Conservation (phyloP, 176 grass and related monocot species). For the Bromus sterilis region DNA sequence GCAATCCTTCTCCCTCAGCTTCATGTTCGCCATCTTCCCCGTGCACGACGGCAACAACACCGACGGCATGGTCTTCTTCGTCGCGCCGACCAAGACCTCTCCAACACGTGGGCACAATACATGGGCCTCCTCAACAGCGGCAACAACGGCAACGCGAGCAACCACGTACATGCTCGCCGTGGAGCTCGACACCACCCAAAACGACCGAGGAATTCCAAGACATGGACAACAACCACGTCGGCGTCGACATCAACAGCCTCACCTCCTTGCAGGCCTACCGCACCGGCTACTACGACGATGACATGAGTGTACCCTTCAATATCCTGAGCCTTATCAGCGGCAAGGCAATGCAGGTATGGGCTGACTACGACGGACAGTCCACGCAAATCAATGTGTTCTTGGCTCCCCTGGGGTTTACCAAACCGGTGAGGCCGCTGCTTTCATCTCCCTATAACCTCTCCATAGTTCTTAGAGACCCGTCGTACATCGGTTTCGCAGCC, state of each 20-base stretch:
- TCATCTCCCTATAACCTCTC: neutral
- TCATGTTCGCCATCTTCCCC: constrained; percentile 26
- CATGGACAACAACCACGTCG: constrained; percentile 27
- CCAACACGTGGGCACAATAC: constrained; percentile 23
- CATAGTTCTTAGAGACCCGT: neutral
- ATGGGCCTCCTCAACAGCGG: constrained; percentile 27
- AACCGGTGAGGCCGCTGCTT: neutral
- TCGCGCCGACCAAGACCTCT: constrained; percentile 32
- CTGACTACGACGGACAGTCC: neutral
- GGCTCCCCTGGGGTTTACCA: neutral
- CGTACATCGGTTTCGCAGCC: neutral
- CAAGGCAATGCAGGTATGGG: neutral
- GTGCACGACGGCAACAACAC: constrained; percentile 4
- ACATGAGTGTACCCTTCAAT: neutral
- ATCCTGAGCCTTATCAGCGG: neutral
- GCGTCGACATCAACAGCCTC: constrained; percentile 21
- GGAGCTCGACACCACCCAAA: constrained; percentile 29
- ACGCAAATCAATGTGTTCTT: neutral
- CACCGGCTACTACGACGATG: constrained; percentile 12
- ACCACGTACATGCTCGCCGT: constrained; percentile 32
- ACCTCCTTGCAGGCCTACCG: neutral
- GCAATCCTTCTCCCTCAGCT: constrained; percentile 28
- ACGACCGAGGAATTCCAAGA: constrained; percentile 21
- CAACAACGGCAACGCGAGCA: constrained; percentile 13
- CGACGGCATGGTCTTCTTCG: constrained; percentile 35